phyloP scores from a whole-genome alignment of 768 basidiomycete genomes.

The Naganishia vaughanmartiniae region DNA sequence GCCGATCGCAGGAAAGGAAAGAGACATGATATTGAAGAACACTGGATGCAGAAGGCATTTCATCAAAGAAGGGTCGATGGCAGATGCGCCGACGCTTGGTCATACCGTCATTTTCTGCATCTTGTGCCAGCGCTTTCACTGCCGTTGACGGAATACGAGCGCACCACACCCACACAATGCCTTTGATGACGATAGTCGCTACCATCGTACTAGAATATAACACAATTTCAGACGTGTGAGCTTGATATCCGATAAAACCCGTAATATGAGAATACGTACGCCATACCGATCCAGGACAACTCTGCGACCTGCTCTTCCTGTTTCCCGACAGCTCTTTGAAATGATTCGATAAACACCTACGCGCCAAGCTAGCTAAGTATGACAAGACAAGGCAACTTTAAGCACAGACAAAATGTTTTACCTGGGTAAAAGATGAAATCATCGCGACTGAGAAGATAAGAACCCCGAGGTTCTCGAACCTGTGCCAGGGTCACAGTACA shows the following conservation, averaged over 20 bases:
- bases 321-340: conserved; percentile 43
- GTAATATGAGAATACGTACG: conserved; percentile 32
- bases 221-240: not conserved
- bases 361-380: not conserved
- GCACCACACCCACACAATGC: conserved; percentile 50
- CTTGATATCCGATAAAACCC: not conserved
- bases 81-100: not conserved
- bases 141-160: conserved; percentile 48
- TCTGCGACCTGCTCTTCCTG: conserved; percentile 37
- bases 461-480: conserved; percentile 54
- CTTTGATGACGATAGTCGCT: conserved; percentile 53
- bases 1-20: conserved; percentile 52
- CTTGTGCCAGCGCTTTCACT: conserved; percentile 54
- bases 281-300: conserved; percentile 47
- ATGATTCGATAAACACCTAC: conserved; percentile 54
- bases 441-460: conserved; percentile 54
- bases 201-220: conserved; percentile 47
- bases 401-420: conserved; percentile 17
- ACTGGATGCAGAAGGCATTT: conserved; percentile 30
- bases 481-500: not conserved
- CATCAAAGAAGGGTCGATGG: not conserved
- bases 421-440: conserved; percentile 50
- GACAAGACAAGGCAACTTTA: not conserved
- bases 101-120: conserved; percentile 54
- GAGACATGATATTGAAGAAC: conserved; percentile 54